Conservation (phyloP, 192 early-diverging fungal species). For the Diversispora epigaea region DNA sequence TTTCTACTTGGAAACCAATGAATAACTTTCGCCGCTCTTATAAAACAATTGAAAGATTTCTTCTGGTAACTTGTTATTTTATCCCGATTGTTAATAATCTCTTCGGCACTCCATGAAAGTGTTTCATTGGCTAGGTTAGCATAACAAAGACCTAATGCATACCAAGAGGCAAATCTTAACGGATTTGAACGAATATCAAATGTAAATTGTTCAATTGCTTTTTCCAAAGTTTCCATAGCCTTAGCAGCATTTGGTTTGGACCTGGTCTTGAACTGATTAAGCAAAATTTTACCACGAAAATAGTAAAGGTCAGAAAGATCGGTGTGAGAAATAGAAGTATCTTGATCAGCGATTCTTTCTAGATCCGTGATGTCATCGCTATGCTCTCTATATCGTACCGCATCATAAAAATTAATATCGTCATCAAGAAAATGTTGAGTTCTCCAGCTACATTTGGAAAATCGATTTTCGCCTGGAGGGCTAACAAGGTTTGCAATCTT, state of each 20-base stretch:
- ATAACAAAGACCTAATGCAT: conserved; percentile 59
- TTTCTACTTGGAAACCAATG: background rate
- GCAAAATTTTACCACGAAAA: conserved; percentile 56
- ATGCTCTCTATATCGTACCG: conserved; percentile 11
- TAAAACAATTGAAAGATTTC: conserved; percentile 67
- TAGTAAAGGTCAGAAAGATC: conserved; percentile 46
- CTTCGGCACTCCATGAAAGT: conserved; percentile 58
- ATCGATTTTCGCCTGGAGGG: background rate
- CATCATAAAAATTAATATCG: conserved; percentile 20
- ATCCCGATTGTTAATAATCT: conserved; percentile 50
- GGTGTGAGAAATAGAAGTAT: background rate
- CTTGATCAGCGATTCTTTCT: background rate
- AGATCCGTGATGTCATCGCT: conserved; percentile 6
- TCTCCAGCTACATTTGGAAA: conserved; percentile 10
- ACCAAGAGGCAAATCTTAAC: conserved; percentile 60
- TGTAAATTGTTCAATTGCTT: conserved; percentile 53
- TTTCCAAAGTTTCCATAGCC: conserved; percentile 55
- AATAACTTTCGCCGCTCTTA: conserved; percentile 40
- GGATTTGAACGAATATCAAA: conserved; percentile 60
- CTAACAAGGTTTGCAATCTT: background rate
- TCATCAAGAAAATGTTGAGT: conserved; percentile 14
- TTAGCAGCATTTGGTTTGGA: conserved; percentile 50
- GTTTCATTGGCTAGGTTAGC: conserved; percentile 63
- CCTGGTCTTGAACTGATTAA: conserved; percentile 51
- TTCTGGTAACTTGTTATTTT: conserved; percentile 63